Evolutionary conservation across 192 early-diverging fungal species (phyloP).

Genomic region (Chytriomyces sp.): DNA sequence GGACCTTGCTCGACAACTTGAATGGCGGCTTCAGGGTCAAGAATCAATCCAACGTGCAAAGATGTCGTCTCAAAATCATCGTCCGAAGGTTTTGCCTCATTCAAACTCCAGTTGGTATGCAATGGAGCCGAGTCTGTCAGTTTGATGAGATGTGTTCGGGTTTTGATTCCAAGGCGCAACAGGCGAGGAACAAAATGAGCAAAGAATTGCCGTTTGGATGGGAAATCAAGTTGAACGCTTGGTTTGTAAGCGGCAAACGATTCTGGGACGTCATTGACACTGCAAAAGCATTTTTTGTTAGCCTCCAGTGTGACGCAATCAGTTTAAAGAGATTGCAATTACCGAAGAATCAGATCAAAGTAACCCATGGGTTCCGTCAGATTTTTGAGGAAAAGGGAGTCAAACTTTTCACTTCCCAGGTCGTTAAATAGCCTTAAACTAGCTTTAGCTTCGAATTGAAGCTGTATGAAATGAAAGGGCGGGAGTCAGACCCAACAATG

Average conservation of each 20-base stretch:
- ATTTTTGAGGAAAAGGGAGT: conserved; percentile 75
- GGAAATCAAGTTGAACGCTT: conserved; percentile 46
- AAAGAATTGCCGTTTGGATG: conserved; percentile 41
- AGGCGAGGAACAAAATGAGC: conserved; percentile 39
- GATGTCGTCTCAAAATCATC: conserved; percentile 20
- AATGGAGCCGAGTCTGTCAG: conserved; percentile 20
- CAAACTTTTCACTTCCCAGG: conserved; percentile 70
- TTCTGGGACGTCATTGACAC: conserved; percentile 24
- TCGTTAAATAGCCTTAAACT: conserved; percentile 72
- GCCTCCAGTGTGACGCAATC: no score
- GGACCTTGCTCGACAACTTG: conserved; percentile 90
- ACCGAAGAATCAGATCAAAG: conserved; percentile 75
- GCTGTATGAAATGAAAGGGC: conserved; percentile 32
- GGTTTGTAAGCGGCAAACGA: conserved; percentile 37
- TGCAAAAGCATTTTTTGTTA: neutral
- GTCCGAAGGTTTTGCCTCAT: no score
- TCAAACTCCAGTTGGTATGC: neutral
- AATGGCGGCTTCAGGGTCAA: conserved; percentile 68
- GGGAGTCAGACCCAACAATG: neutral
- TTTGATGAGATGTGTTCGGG: conserved; percentile 42
- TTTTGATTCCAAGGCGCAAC: conserved; percentile 47
- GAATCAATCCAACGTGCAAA: conserved; percentile 68
- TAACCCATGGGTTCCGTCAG: conserved; percentile 66
- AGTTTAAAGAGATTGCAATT: neutral
- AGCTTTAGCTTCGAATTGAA: conserved; percentile 75